Evolutionary conservation across 2,329 filamentous ascomycete species (phyloP).

Genomic region (Simplicillium aogashimaense): DNA sequence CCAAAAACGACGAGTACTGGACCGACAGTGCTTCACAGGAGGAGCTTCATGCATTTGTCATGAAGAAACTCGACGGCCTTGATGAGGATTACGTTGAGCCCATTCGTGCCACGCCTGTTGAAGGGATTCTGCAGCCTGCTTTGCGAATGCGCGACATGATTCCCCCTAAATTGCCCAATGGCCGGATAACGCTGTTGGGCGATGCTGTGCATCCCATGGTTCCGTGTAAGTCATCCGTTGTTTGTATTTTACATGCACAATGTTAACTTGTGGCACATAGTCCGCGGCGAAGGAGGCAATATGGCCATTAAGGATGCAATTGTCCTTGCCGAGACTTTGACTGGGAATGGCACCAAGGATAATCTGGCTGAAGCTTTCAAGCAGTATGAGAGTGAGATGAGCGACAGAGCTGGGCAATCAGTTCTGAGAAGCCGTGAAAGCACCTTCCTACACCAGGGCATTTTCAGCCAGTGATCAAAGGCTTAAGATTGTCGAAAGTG

Average conservation of each 20-base stretch:
- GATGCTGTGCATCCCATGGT: slow-evolving; percentile 2
- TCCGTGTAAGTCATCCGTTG: neutral
- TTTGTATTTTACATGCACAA: no score
- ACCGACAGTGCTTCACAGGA: slow-evolving; percentile 3
- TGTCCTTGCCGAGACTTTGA: slow-evolving; percentile 10
- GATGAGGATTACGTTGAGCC: slow-evolving; percentile 4
- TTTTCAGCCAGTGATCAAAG: no score
- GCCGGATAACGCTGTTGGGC: neutral
- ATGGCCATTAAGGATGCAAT: slow-evolving; percentile 22
- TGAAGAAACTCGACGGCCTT: slow-evolving; percentile 2
- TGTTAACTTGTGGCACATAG: no score
- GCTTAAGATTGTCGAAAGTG: no score
- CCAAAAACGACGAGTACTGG: neutral
- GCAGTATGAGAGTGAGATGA: no score
- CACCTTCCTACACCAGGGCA: no score
- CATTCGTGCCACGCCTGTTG: slow-evolving; percentile 14
- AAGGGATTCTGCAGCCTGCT: slow-evolving; percentile 11
- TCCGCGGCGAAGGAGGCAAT: slow-evolving; percentile 20
- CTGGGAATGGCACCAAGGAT: no score
- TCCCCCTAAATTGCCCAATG: slow-evolving; percentile 19
- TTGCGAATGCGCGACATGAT: slow-evolving; percentile 16
- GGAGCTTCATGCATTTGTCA: slow-evolving; percentile 1
- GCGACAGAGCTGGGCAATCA: no score
- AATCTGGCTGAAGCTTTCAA: no score
- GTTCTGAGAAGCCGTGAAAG: no score